These are phyloP conservation scores for Pelagomonas calceolata DNA, from an alignment of 108 stramenopile genomes.

Conservation along the genomic window DNA sequence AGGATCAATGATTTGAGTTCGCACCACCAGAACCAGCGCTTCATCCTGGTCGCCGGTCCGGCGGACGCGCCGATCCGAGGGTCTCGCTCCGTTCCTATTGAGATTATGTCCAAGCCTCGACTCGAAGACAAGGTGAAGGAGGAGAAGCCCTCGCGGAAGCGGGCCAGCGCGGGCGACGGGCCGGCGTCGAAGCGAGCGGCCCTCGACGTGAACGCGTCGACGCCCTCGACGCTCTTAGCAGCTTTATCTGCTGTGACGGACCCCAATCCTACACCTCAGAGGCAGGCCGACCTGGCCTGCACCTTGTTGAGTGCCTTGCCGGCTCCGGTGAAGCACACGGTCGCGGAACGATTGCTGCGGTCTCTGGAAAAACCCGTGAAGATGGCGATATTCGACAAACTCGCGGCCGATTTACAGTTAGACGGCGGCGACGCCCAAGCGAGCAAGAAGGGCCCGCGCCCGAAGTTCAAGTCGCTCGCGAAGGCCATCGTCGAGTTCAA, in stretches of 20 bases:
- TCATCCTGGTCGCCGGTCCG: not conserved
- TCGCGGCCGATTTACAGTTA: not conserved
- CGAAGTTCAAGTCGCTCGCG: not conserved
- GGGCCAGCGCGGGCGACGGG: not conserved
- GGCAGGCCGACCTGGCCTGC: not conserved
- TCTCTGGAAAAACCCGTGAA: not conserved
- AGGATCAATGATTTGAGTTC: not conserved
- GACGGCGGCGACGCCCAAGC: no score
- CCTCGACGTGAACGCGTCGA: not conserved
- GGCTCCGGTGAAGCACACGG: not conserved
- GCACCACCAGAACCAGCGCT: slow-evolving; percentile 1
- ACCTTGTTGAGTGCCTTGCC: not conserved
- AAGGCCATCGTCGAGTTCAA: not conserved
- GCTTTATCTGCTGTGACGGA: not conserved
- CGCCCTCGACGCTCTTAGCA: not conserved
- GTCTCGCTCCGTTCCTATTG: not conserved
- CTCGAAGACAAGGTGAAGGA: not conserved
- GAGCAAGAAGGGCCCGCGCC: not conserved
- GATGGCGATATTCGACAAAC: not conserved
- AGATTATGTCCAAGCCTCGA: not conserved
- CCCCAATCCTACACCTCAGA: not conserved
- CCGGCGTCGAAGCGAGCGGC: not conserved
- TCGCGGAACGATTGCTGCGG: not conserved
- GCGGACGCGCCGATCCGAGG: not conserved
- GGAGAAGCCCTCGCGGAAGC: not conserved